phyloP scores from a whole-genome alignment of 2,329 filamentous ascomycete species.

The Penicillium sp. region DNA sequence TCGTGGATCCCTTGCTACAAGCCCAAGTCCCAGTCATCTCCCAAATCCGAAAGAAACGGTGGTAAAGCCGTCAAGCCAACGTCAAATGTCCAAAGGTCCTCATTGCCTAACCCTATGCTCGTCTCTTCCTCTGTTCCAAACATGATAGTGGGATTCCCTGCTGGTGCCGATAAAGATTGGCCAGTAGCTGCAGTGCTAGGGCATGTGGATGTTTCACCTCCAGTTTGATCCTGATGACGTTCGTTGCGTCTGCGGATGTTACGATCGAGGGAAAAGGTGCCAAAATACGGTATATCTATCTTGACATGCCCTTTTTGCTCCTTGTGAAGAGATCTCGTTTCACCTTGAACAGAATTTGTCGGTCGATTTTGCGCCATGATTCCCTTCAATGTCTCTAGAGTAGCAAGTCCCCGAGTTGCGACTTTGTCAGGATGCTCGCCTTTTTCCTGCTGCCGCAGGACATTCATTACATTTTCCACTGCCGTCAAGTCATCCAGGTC shows the following conservation, averaged over 20 bases:
- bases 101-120: too few species aligned
- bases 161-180: too few species aligned
- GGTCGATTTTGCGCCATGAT: background rate
- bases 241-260: background rate
- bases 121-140: too few species aligned
- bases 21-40: constrained; percentile 11
- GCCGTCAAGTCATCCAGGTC: background rate
- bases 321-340: background rate
- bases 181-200: too few species aligned
- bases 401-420: constrained; percentile 5
- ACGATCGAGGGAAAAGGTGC: constrained; percentile 11
- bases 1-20: background rate
- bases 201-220: background rate
- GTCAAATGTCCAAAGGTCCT: constrained; percentile 15
- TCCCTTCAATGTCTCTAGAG: constrained; percentile 6
- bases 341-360: background rate
- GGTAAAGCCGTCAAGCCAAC: constrained; percentile 8
- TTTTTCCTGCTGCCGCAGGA: constrained; percentile 3
- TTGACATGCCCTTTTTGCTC: constrained; percentile 9
- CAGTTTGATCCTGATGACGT: background rate
- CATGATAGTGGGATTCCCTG: background rate
- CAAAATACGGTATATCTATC: constrained; percentile 18
- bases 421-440: constrained; percentile 8
- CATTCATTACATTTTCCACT: constrained; percentile 5
- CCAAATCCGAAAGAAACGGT: constrained; percentile 11